Conservation (phyloP, 176 grass and related monocot species). For the Phragmites australis region DNA sequence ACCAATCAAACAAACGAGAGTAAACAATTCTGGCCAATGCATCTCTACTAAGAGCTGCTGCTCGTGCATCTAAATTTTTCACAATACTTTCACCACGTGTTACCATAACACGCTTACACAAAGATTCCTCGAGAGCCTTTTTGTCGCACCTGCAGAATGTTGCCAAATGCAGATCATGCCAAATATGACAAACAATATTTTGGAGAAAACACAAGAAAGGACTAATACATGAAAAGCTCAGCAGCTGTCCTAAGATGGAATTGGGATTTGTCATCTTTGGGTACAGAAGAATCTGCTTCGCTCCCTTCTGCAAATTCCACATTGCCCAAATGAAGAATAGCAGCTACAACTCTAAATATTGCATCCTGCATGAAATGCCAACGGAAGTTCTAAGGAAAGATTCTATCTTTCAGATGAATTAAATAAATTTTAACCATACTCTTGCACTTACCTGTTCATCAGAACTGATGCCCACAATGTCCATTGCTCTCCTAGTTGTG, state of each 20-base stretch:
- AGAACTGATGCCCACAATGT: slow-evolving; percentile 83
- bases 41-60: slow-evolving; percentile 93
- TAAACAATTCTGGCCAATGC: slow-evolving; percentile 94
- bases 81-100: slow-evolving; percentile 90
- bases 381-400: neutral
- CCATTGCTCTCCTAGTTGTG: slow-evolving; percentile 87
- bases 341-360: slow-evolving; percentile 96
- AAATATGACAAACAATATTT: slow-evolving; percentile 22
- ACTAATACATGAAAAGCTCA: slow-evolving; percentile 90
- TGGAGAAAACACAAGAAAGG: slow-evolving; percentile 23
- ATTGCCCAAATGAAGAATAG: slow-evolving; percentile 99
- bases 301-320: slow-evolving; percentile 88
- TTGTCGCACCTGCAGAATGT: slow-evolving; percentile 72
- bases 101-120: slow-evolving; percentile 90
- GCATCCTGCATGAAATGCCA: slow-evolving; percentile 59
- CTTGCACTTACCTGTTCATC: slow-evolving; percentile 77
- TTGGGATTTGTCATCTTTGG: slow-evolving; percentile 82
- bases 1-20: slow-evolving; percentile 95
- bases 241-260: slow-evolving; percentile 90
- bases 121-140: slow-evolving; percentile 78
- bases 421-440: slow-evolving; percentile 34
- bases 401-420: slow-evolving; percentile 7
- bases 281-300: slow-evolving; percentile 82
- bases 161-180: slow-evolving; percentile 34
- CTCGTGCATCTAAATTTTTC: slow-evolving; percentile 74